These are phyloP conservation scores for Gilbertella persicaria DNA, from an alignment of 371 early-diverging fungal species.

Conservation along the genomic window DNA sequence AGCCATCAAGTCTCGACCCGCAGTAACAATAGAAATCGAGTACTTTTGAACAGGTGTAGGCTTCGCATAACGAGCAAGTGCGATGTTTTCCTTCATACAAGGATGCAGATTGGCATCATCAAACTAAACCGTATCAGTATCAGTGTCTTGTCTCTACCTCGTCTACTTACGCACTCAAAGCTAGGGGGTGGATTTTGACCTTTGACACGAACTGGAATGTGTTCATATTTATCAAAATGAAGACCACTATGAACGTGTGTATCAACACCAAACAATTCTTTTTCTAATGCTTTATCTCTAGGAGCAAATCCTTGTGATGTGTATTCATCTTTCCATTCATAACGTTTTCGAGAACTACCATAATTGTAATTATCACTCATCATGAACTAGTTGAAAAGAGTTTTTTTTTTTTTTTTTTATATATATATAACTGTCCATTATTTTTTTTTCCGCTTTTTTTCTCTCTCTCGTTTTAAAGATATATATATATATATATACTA, in stretches of 20 bases:
- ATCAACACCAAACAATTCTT: conserved; percentile 56
- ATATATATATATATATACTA: neutral
- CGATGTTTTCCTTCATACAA: conserved; percentile 57
- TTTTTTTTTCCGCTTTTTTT: neutral
- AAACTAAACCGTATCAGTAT: conserved; percentile 32
- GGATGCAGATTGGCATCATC: conserved; percentile 50
- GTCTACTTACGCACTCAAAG: conserved; percentile 31
- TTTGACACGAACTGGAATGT: conserved; percentile 52
- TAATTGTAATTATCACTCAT: conserved; percentile 34
- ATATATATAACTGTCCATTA: too few relatives aligned
- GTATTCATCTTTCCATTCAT: conserved; percentile 48
- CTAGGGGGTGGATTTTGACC: conserved; percentile 52
- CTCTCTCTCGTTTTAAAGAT: neutral
- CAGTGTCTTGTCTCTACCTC: neutral
- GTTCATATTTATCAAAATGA: conserved; percentile 59
- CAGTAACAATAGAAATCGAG: conserved; percentile 58
- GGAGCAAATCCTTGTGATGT: conserved; percentile 34
- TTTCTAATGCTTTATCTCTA: conserved; percentile 45
- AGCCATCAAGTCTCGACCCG: conserved; percentile 74
- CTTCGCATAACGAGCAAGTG: conserved; percentile 52
- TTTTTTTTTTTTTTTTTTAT: neutral
- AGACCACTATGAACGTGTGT: conserved; percentile 46
- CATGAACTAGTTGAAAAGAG: neutral
- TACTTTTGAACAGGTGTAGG: conserved; percentile 73
- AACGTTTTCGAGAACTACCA: conserved; percentile 42